phyloP scores from a whole-genome alignment of 192 early-diverging fungal species.

The Coemansia sp. region DNA sequence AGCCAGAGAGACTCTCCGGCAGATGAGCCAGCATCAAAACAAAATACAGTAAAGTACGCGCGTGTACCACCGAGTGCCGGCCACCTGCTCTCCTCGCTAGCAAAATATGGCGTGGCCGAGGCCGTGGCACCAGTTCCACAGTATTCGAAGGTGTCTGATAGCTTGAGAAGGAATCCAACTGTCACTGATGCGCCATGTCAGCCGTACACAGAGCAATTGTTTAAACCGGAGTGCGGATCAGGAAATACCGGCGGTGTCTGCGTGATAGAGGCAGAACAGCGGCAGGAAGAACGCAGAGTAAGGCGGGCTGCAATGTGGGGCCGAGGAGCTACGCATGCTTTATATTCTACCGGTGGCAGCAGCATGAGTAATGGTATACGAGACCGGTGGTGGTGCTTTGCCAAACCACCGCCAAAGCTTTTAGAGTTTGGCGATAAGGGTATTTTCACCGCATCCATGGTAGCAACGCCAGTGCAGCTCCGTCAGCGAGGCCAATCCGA shows the following conservation, averaged over 20 bases:
- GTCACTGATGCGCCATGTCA: not conserved
- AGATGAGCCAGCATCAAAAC: no score
- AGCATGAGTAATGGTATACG: not conserved
- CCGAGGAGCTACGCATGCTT: not conserved
- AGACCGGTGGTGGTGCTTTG: slow-evolving; percentile 37
- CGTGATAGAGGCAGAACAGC: not conserved
- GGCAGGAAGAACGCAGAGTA: not conserved
- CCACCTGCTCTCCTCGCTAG: slow-evolving; percentile 5
- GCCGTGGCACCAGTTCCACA: slow-evolving; percentile 12
- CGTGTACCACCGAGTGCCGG: not conserved
- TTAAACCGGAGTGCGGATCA: slow-evolving; percentile 15
- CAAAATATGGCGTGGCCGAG: slow-evolving; percentile 9
- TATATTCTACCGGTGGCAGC: no score
- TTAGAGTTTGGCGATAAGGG: not conserved
- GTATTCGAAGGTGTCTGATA: slow-evolving; percentile 21
- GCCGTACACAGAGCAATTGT: slow-evolving; percentile 9
- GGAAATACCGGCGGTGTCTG: not conserved
- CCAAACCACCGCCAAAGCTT: slow-evolving; percentile 22
- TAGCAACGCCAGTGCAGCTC: slow-evolving; percentile 14
- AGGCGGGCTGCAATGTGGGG: slow-evolving; percentile 34
- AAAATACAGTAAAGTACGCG: not conserved
- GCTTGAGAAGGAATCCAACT: not conserved
- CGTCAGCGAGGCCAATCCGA: slow-evolving; percentile 45
- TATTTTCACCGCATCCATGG: not conserved
- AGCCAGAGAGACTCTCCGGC: no score